Conservation (phyloP, 225 moss, liverwort and hornwort genomes). For the Straminergon stramineum region DNA sequence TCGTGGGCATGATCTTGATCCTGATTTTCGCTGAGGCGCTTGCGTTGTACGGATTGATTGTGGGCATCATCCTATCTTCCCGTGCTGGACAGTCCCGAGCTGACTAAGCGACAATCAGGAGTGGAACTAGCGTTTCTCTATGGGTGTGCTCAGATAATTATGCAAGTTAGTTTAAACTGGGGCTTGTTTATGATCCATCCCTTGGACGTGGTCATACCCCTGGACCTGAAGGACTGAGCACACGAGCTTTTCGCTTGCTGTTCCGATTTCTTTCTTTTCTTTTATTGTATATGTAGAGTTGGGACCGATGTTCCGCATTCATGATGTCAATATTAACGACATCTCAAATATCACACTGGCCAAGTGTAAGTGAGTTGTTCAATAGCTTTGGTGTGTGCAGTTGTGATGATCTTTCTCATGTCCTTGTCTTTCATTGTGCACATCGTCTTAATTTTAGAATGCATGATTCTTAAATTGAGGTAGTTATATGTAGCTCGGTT, state of each 20-base stretch:
- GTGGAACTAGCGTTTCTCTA: neutral
- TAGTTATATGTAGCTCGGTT: neutral
- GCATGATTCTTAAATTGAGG: too few relatives aligned
- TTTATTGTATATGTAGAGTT: neutral
- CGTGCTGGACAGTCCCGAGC: constrained; percentile 75
- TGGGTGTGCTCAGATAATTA: neutral
- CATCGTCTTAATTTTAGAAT: neutral
- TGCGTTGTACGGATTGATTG: constrained; percentile 75
- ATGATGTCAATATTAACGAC: constrained; percentile 1
- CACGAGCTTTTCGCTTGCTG: neutral
- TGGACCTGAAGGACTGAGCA: neutral
- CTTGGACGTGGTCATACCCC: neutral
- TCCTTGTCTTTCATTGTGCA: neutral
- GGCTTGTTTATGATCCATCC: neutral
- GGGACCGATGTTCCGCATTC: constrained; percentile 2
- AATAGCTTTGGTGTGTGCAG: neutral
- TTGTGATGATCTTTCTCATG: neutral
- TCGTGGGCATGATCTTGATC: constrained; percentile 86
- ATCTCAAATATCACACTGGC: neutral
- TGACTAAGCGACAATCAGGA: neutral
- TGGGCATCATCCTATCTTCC: constrained; percentile 79
- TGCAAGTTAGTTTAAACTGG: neutral
- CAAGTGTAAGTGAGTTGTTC: neutral
- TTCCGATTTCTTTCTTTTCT: neutral
- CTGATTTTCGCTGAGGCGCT: constrained; percentile 87